Evolutionary conservation across 1,139 yeast genomes (phyloP).

Genomic region (Saccharomyces hybrid): DNA sequence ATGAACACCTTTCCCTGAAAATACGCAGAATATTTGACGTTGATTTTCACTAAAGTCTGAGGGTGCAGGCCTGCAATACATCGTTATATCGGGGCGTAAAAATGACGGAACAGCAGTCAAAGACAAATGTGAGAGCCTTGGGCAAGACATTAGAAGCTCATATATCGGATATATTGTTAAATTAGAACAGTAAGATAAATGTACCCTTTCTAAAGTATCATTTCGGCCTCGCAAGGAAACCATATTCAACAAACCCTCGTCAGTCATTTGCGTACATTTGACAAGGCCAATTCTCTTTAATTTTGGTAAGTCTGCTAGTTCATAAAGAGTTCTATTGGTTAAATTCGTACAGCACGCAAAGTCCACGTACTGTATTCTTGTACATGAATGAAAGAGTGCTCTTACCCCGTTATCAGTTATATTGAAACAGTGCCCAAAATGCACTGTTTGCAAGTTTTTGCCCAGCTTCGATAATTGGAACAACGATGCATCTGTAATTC

Average conservation of each 20-base stretch:
- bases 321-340: slow-evolving; percentile 77
- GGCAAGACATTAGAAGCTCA: slow-evolving; percentile 70
- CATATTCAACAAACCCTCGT: slow-evolving; percentile 72
- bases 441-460: slow-evolving; percentile 78
- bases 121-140: slow-evolving; percentile 78
- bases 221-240: slow-evolving; percentile 65
- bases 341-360: slow-evolving; percentile 89
- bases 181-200: slow-evolving; percentile 82
- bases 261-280: slow-evolving; percentile 83
- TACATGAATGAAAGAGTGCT: slow-evolving; percentile 68
- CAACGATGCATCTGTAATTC: slow-evolving; percentile 77
- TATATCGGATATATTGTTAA: slow-evolving; percentile 67
- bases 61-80: slow-evolving; percentile 91
- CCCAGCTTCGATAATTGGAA: slow-evolving; percentile 68
- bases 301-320: slow-evolving; percentile 69
- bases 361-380: slow-evolving; percentile 84
- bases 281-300: slow-evolving; percentile 89
- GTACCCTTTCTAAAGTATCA: slow-evolving; percentile 83
- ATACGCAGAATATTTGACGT: slow-evolving; percentile 82
- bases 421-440: slow-evolving; percentile 87
- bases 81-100: slow-evolving; percentile 75
- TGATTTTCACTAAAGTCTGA: slow-evolving; percentile 87
- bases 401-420: slow-evolving; percentile 87
- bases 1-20: slow-evolving; percentile 83
- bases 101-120: slow-evolving; percentile 87